Base-by-base conservation (phyloP, 192 early-diverging fungal species). In the Entomortierella beljakovae region DNA sequence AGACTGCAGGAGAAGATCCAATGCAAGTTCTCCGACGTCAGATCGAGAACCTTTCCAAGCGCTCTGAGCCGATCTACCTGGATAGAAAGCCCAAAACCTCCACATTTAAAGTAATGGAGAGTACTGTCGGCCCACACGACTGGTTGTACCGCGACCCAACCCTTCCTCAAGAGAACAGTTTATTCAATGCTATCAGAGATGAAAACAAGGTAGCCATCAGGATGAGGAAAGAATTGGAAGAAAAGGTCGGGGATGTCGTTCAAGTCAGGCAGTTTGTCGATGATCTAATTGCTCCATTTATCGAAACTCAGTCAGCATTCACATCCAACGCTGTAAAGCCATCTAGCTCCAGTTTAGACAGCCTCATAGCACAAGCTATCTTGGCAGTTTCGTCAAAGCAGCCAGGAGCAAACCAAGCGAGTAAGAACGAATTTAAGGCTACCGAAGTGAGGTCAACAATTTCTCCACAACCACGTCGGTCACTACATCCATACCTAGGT, bases 121-220 rank as follows among this genome's bases (percentile, higher is more conserved):
- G 26, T 34, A 79, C 75, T 0, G 75, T 79, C 5, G 62, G 50
- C 1, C 67, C 67, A 9, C 67, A 79, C 33, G 67, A 79, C 10
- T 70, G 66, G 75, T 52, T 79, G 61, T 55, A 23, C 20, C 52
- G 52, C 22, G 75, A 79, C 9, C 53, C 55, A 8, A 60, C 61
- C 0, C n/a, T 54, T 13, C 67, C 75, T 11, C 32, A 64, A 7
- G 62, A 70, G n/a, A 65, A 68, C 49, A 59, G 22, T 4, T 15
- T 79, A 5, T 79, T 79, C 46, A 48, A 68, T 20, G 60, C 55
- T 32, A 79, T 79, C 55, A 33, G 62, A 8, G 68, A 70, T 1
- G 75, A 79, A 50, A 79, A 79, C 68, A 69, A 79, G 42, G 75
- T 79, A 0, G 65, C 75, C 18, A 79, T 79, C 15, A 68, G 75